phyloP scores from a whole-genome alignment of 148 eudicot species.

The Mesembryanthemum crystallinum region DNA sequence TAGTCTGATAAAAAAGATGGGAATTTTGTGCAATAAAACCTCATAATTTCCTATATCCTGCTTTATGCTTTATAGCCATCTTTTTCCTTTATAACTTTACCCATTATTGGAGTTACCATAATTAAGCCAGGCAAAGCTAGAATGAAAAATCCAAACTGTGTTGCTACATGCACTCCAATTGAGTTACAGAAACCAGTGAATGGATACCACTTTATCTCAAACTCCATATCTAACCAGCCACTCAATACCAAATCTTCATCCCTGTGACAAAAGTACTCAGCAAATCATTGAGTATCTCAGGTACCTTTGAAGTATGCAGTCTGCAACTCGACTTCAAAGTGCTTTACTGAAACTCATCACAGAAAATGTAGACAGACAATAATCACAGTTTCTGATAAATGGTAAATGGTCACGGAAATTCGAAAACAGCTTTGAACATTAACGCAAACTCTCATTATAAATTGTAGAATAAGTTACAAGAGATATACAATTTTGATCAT shows the following conservation, averaged over 20 bases:
- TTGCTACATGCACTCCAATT: constrained; percentile 9
- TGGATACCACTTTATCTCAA: not conserved
- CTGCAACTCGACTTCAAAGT: not conserved
- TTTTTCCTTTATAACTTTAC: constrained; percentile 28
- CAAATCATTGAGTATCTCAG: constrained; percentile 9
- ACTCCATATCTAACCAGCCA: constrained; percentile 4
- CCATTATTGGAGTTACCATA: constrained; percentile 25
- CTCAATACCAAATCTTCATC: constrained; percentile 26
- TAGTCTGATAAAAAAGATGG: not conserved
- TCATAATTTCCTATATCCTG: constrained; percentile 28
- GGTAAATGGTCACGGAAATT: not conserved
- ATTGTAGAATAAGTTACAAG: constrained; percentile 29
- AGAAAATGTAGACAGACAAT: not conserved
- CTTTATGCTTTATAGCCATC: constrained; percentile 29
- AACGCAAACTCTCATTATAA: not conserved
- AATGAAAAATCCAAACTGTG: constrained; percentile 22
- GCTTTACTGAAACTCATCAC: not conserved
- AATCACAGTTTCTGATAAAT: not conserved
- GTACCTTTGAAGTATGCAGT: not conserved
- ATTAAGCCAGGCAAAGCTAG: constrained; percentile 24
- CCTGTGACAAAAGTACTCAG: constrained; percentile 4
- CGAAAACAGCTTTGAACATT: not conserved
- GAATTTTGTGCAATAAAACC: constrained; percentile 16
- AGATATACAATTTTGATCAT: constrained; percentile 29
- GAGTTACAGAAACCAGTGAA: not conserved